Evolutionary conservation across 352 stramenopile species (phyloP).

Genomic region (Phytophthora gonapodyides): DNA sequence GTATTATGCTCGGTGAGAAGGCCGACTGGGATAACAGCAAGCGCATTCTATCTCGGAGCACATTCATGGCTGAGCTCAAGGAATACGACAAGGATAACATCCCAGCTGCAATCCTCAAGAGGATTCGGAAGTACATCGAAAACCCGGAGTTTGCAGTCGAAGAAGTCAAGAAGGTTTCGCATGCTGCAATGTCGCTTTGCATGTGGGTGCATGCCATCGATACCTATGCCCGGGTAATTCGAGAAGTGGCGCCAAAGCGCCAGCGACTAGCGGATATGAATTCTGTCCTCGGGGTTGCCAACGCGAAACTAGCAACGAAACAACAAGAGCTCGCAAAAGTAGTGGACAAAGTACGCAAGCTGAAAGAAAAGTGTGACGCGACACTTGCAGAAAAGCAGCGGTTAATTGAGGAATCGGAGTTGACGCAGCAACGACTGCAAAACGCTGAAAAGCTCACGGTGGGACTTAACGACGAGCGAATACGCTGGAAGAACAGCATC

Average conservation of each 20-base stretch:
- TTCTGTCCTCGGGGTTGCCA: constrained; percentile 67
- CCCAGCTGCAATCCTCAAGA: constrained; percentile 57
- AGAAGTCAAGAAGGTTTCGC: constrained; percentile 83
- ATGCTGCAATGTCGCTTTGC: constrained; percentile 82
- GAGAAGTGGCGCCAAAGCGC: constrained; percentile 79
- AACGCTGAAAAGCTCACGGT: constrained; percentile 67
- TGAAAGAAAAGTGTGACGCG: constrained; percentile 69
- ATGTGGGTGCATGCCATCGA: constrained; percentile 90
- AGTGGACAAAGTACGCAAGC: constrained; percentile 46
- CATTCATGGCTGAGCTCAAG: constrained; percentile 85
- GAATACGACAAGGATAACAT: constrained; percentile 90
- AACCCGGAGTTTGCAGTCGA: constrained; percentile 83
- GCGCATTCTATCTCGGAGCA: constrained; percentile 65
- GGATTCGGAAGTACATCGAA: constrained; percentile 82
- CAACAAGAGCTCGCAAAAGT: constrained; percentile 69
- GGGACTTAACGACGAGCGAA: constrained; percentile 69
- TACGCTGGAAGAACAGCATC: constrained; percentile 73
- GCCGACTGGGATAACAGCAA: constrained; percentile 88
- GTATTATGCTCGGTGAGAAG: constrained; percentile 87
- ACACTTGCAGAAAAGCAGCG: constrained; percentile 71
- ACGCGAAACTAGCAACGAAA: constrained; percentile 69
- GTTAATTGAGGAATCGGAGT: constrained; percentile 62
- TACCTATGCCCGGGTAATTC: constrained; percentile 75
- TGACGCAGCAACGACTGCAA: constrained; percentile 59
- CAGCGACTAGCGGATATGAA: constrained; percentile 79